These are phyloP conservation scores for Trypanosomatidae sp. DNA, from an alignment of 208 protist species.

Conservation along the genomic window DNA sequence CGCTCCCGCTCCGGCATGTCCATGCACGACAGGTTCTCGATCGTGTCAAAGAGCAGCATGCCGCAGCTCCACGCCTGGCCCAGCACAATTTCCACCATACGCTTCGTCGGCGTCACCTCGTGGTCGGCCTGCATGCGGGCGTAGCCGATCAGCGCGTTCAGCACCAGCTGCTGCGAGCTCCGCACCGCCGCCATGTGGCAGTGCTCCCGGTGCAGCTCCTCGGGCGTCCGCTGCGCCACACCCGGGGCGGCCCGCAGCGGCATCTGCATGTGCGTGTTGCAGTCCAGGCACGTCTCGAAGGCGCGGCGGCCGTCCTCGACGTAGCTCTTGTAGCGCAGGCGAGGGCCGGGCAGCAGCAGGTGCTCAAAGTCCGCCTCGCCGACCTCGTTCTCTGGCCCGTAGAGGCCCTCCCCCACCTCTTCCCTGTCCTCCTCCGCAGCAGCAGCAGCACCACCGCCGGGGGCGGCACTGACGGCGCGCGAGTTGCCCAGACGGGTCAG, in stretches of 20 bases:
- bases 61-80: conserved; percentile 90
- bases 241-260: conserved; percentile 65
- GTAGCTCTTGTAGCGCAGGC: conserved; percentile 69
- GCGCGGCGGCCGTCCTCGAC: conserved; percentile 54
- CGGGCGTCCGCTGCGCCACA: conserved; percentile 66
- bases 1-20: conserved; percentile 65
- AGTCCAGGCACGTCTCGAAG: conserved; percentile 84
- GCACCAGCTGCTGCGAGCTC: conserved; percentile 76
- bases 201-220: conserved; percentile 85
- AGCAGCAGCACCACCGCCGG: conserved; percentile 2
- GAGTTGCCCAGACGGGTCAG: conserved; percentile 27
- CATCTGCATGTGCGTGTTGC: conserved; percentile 87
- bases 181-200: conserved; percentile 88
- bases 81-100: conserved; percentile 81
- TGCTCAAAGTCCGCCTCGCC: conserved; percentile 54
- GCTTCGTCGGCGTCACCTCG: conserved; percentile 54
- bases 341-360: conserved; percentile 69
- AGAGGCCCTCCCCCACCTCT: too few relatives aligned
- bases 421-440: too few relatives aligned
- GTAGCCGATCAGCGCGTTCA: conserved; percentile 80
- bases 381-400: conserved; percentile 1
- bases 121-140: conserved; percentile 72
- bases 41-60: conserved; percentile 88
- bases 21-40: conserved; percentile 75
- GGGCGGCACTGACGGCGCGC: conserved; percentile 7